Evolutionary conservation across 352 stramenopile genomes (phyloP), one percentile per base, ranked within the genome.

Genomic region (Pythium apleroticum): DNA sequence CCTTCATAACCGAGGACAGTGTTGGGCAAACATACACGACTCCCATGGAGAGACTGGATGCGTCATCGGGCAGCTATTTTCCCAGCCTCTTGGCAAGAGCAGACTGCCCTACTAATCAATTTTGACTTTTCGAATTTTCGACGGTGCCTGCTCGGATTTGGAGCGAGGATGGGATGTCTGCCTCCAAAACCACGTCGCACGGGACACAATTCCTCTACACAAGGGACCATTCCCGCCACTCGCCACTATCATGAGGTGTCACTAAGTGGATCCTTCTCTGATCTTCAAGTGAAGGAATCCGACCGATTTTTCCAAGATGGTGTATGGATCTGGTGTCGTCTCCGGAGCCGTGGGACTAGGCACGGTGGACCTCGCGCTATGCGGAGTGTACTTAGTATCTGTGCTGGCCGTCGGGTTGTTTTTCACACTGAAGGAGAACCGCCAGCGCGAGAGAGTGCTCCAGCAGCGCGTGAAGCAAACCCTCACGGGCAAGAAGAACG

Each of bases 331-430:
- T 24, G 39, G 39, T 24, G 39, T 49, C 45, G 20, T 59, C 59
- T 58, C 39, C 37, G 27, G 52, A 56, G 58, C 78, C 25, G 67
- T 77, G 12, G 65, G 71, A 25, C 67, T 91, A 20, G 56, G 70
- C 35, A 63, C 72, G 22, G 22, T 89, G 43, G 84, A 93, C 48
- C 65, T 88, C 28, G 68, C 62, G 30, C 69, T 93, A 1, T 91
- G 84, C 48, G 66, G 60, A 4, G 55, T 68, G 15, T 93, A 93
- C 60, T 56, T 90, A 10, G 41, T 74, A 15, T 93, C 84, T 2
- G 84, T 93, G 10, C 63, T 93, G 14, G 39, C 74, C 28, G 81
- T 92, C 25, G 84, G 84, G 0, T 73, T 89, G 56, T 85, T 78
- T 63, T 90, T 90, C 69, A 93, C 84, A 14, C 56, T 80, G 20